Base-by-base conservation (phyloP, 139 green algal genomes). In the Chlorella sorokiniana region DNA sequence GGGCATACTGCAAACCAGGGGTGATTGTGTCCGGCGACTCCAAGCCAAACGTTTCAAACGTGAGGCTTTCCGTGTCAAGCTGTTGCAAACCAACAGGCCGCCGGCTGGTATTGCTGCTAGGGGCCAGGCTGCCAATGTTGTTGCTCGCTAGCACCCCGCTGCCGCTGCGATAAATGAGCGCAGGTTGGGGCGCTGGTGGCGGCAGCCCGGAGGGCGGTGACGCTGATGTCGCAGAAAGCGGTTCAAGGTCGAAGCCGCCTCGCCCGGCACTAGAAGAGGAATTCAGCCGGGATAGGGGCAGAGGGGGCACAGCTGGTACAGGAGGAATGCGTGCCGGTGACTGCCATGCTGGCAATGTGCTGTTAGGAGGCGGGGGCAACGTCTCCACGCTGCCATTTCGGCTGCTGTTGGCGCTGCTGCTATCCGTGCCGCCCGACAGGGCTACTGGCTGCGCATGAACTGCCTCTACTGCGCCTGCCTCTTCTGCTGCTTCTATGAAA, bases 1-100 rank as follows among this genome's bases (percentile, higher is more conserved):
- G 81, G 20, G 81, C 81, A 37, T 76, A 85, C 67, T 76, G 40
- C 51, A 85, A 31, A 11, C 69, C 81, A 9, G 74, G 81, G 16
- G 81, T 85, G 64, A 81, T 76, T 27, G 68, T 81, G 51, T 79
- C 72, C 8, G 75, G 75, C 4, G 64, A 71, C 31, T 75, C 63
- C 31, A 75, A 42, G 33, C 59, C 56, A 61, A 51, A 79, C 35
- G 72, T 69, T 9, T 79, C 72, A 63, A 79, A 79, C 2, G 72
- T 79, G 2, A 79, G 35, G 16, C 51, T 38, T 10, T 79, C 72
- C 0, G 72, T 79, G 52, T 79, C 72, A 0, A 79, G 52, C 0
- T 59, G 4, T 4, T 54, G 31, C 51, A 79, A 38, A 7, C 72
- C 72, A 2, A 38, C 9, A n/a, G 72, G 72, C 37, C 72, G 72